Evolutionary conservation across 768 basidiomycete genomes (phyloP).

Genomic region (Russula griseocarnosa): DNA sequence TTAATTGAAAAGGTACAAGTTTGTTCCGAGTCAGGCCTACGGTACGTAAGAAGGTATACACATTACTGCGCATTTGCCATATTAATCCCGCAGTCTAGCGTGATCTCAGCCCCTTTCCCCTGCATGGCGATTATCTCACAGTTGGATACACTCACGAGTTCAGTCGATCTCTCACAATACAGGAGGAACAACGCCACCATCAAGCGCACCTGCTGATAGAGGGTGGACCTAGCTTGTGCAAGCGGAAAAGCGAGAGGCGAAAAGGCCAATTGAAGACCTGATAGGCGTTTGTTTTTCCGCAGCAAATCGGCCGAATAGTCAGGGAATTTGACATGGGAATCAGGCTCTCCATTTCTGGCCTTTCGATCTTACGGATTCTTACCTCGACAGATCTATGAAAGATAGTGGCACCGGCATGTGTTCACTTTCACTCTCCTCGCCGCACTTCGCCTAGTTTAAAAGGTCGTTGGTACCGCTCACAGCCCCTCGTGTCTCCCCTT

Average conservation of each 20-base stretch:
- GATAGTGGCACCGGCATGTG: not conserved
- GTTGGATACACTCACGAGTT: not conserved
- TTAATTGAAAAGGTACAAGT: not conserved
- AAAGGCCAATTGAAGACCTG: not conserved
- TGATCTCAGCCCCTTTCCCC: not conserved
- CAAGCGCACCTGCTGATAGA: not conserved
- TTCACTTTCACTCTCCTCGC: not conserved
- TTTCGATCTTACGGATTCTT: not conserved
- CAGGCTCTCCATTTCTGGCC: not conserved
- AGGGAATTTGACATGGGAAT: not conserved
- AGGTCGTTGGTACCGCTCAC: not conserved
- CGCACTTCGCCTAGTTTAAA: not conserved
- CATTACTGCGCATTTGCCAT: conserved; percentile 15
- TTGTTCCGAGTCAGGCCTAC: not conserved
- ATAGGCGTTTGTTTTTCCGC: too few species aligned
- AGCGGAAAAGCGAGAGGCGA: not conserved
- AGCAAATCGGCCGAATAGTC: not conserved
- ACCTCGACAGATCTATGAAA: too few species aligned
- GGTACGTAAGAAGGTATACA: not conserved
- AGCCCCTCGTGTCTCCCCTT: not conserved
- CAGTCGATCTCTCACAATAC: not conserved
- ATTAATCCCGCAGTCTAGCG: not conserved
- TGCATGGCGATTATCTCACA: not conserved
- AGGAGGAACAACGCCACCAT: not conserved
- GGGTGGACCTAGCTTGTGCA: not conserved